Conservation (phyloP, 2,329 filamentous ascomycete genomes). For the Colletotrichum musicola region DNA sequence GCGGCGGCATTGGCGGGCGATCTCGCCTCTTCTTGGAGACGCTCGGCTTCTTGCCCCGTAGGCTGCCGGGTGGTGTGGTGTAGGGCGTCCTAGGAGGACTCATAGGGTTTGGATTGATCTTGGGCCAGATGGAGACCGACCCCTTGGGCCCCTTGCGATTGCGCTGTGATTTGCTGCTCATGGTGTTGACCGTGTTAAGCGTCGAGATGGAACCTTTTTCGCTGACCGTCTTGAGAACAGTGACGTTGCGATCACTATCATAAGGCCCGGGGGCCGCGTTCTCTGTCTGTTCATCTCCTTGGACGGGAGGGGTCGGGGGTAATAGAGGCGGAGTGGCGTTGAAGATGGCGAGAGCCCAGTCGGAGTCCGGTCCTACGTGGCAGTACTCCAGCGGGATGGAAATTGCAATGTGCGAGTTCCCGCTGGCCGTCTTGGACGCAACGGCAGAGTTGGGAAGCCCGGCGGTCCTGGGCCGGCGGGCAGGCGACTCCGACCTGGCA, state of each 20-base stretch:
- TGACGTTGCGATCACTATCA: slow-evolving; percentile 42
- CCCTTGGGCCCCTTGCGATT: slow-evolving; percentile 24
- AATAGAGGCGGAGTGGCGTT: slow-evolving; percentile 43
- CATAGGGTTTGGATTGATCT: slow-evolving; percentile 28
- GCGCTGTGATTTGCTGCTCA: slow-evolving; percentile 20
- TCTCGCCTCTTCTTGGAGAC: slow-evolving; percentile 11
- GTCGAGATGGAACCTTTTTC: slow-evolving; percentile 50
- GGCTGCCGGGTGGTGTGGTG: slow-evolving; percentile 33
- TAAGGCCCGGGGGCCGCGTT: slow-evolving; percentile 35
- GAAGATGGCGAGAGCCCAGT: slow-evolving; percentile 38
- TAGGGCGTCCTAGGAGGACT: slow-evolving; percentile 38
- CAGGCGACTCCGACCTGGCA: slow-evolving; percentile 43
- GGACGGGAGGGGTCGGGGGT: slow-evolving; percentile 31
- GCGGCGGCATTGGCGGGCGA: slow-evolving; percentile 15
- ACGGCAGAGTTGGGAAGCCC: slow-evolving; percentile 67
- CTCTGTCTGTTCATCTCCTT: slow-evolving; percentile 20
- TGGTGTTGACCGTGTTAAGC: slow-evolving; percentile 14
- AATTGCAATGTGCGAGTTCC: slow-evolving; percentile 71
- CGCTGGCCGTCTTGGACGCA: slow-evolving; percentile 64
- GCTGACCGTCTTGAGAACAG: slow-evolving; percentile 51
- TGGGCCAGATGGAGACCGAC: slow-evolving; percentile 37
- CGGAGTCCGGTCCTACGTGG: slow-evolving; percentile 51
- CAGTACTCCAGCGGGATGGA: slow-evolving; percentile 68
- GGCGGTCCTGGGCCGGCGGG: slow-evolving; percentile 38
- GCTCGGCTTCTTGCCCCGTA: slow-evolving; percentile 13